Evolutionary conservation across 2,329 filamentous ascomycete genomes (phyloP), one percentile per base, ranked within the genome.

Genomic region (Arthrinium phaeospermum): DNA sequence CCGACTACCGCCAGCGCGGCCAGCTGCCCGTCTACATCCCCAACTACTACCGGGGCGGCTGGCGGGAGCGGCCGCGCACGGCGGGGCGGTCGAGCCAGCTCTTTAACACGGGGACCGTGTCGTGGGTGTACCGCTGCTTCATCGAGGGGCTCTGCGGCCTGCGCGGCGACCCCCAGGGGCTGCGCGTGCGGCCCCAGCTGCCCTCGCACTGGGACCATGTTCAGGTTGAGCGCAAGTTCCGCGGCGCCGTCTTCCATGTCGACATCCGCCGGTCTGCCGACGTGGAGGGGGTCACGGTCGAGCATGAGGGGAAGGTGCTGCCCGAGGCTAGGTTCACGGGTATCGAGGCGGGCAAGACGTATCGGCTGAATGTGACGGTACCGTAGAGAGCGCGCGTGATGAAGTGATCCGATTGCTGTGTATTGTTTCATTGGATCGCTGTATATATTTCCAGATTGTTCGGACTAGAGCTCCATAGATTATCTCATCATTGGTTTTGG

Each of bases 31-130:
- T 89, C 22, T 90, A 86, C 77, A 87, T 90, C 51, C 88, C 88
- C 19, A 90, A 89, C 76, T 90, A 90, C 80, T 90, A 89, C 81
- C 85, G 87, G 27, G 87, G 86, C 2, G 87, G 84, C 0, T 88
- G 82, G 79, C 82, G 82, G 69, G 78, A 84, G 77, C 84, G 83
- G 74, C 86, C 86, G 2, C 80, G 87, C 64, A 89, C 87, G 0
- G 87, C 88, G 5, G 88, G 88, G 3, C 84, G 88, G 0, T 88
- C 86, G 13, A 88, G 86, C 75, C 87, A 89, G 77, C 78, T 90
- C 22, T 89, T 90, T 81, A 90, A 90, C 77, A 90, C 88, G 1
- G 88, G 88, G 4, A 90, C 87, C 7, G 85, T 88, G 34, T 86
- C 86, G 24, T 90, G 88, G 88, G 86, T 83, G 3, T 90, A 89